phyloP scores from a whole-genome alignment of 306 rosid species.

The Malus sylvestris region DNA sequence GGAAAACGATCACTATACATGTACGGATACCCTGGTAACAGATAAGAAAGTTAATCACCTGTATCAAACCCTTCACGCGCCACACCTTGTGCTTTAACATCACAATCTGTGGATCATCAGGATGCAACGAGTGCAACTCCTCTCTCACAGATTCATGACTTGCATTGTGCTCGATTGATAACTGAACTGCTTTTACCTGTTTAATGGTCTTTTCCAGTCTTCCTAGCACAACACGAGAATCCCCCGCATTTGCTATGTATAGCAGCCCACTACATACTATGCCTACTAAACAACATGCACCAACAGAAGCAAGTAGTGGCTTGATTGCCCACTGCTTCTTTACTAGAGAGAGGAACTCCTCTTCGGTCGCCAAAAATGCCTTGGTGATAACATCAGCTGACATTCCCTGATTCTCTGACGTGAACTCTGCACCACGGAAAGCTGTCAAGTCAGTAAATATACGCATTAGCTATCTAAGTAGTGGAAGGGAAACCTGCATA shows the following conservation, averaged over 20 bases:
- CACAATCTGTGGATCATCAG: conserved; percentile 90
- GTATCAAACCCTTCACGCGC: conserved; percentile 99
- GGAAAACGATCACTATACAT: neutral
- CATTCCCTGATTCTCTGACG: conserved; percentile 64
- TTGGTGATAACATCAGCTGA: conserved; percentile 76
- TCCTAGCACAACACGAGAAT: conserved; percentile 89
- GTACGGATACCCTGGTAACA: neutral
- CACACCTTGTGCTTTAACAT: conserved; percentile 86
- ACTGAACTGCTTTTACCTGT: conserved; percentile 72
- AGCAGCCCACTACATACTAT: conserved; percentile 70
- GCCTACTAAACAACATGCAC: conserved; percentile 87
- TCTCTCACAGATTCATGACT: conserved; percentile 76
- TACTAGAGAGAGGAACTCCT: conserved; percentile 72
- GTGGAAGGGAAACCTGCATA: neutral
- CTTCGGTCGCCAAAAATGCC: conserved; percentile 86
- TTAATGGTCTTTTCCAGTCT: conserved; percentile 41
- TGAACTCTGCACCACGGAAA: conserved; percentile 66
- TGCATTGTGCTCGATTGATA: conserved; percentile 91
- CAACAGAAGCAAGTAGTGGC: conserved; percentile 90
- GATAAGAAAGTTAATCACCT: conserved; percentile 39
- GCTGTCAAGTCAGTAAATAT: conserved; percentile 43
- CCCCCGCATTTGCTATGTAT: conserved; percentile 93
- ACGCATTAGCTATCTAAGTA: conserved; percentile 29
- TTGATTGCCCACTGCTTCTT: conserved; percentile 64
- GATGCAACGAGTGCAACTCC: conserved; percentile 72